A percentile compares a stretch with the other conserved stretches of the same genome.
Conservation (phyloP, 805 yeast genomes). For the Kluyveromyces siamensis region DNA sequence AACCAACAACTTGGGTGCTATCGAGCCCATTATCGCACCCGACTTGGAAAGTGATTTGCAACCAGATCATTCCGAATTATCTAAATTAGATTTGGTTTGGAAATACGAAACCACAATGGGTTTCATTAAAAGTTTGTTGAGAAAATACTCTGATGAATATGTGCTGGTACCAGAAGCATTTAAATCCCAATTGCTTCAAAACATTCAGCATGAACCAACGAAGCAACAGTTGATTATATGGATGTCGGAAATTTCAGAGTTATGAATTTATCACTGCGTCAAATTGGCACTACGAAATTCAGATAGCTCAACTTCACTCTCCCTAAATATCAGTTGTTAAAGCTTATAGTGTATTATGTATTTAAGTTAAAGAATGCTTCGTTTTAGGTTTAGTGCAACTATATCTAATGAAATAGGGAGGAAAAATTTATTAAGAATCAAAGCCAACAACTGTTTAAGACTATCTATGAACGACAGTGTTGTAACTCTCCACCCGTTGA, state of each 20-base stretch:
- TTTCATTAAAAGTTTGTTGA: slow-evolving; percentile 31
- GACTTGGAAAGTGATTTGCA: slow-evolving; percentile 15
- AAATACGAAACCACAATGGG: slow-evolving; percentile 32
- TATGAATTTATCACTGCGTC: neutral
- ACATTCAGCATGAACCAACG: slow-evolving; percentile 27
- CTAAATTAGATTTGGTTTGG: slow-evolving; percentile 32
- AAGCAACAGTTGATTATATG: slow-evolving; percentile 22
- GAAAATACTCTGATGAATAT: slow-evolving; percentile 39
- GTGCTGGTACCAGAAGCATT: slow-evolving; percentile 24
- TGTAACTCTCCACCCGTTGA: slow-evolving; percentile 10
- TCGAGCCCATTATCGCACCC: slow-evolving; percentile 13
- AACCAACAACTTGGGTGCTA: slow-evolving; percentile 12
- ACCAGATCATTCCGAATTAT: slow-evolving; percentile 23
- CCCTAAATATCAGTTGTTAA: neutral
- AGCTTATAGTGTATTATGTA: neutral
- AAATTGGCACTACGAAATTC: neutral
- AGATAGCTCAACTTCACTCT: neutral
- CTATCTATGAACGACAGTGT: slow-evolving; percentile 9
- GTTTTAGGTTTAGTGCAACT: neutral
- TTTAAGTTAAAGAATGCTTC: neutral
- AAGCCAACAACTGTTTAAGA: too few species aligned
- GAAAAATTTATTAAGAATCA: too few species aligned
- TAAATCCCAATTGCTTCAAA: slow-evolving; percentile 26
- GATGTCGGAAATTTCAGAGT: slow-evolving; percentile 26
- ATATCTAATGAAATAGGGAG: neutral